Percentiles rank a stretch among this genome's conserved stretches.
phyloP scores from a whole-genome alignment of 169 alveolate species.

The Neospora caninum region DNA sequence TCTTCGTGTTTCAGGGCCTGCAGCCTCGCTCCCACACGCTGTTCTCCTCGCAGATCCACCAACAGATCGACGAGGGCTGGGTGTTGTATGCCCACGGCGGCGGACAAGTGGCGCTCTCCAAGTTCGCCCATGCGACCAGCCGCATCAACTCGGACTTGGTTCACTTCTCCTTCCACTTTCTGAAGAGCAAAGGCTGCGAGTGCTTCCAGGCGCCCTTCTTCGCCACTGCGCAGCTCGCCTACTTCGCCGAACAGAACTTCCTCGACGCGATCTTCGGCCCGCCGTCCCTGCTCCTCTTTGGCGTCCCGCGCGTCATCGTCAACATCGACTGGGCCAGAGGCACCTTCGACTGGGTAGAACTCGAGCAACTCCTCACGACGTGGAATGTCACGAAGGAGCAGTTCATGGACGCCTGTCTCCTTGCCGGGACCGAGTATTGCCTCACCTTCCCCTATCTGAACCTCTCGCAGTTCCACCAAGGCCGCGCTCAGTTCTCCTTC shows the following conservation, averaged over 20 bases:
- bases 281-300: constrained; percentile 61
- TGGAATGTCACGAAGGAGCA: constrained; percentile 57
- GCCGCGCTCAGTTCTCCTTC: constrained; percentile 33
- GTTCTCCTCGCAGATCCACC: constrained; percentile 32
- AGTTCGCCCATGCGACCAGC: constrained; percentile 51
- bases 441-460: constrained; percentile 69
- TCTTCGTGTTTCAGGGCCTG: constrained; percentile 61
- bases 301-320: constrained; percentile 54
- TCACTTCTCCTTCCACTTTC: constrained; percentile 56
- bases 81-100: constrained; percentile 26
- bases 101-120: background rate
- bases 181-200: constrained; percentile 42
- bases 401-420: constrained; percentile 69
- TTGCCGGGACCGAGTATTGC: constrained; percentile 72
- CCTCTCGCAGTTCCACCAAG: constrained; percentile 50
- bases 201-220: constrained; percentile 66
- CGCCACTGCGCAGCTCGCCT: constrained; percentile 68
- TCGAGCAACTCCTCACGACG: constrained; percentile 25
- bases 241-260: constrained; percentile 39
- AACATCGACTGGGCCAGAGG: constrained; percentile 43
- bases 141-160: constrained; percentile 55
- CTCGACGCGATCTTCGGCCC: constrained; percentile 68
- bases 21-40: constrained; percentile 46
- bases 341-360: constrained; percentile 51
- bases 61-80: constrained; percentile 16